Evolutionary conservation across 768 basidiomycete genomes (phyloP).

Genomic region (Xerocomellus dryophilus): DNA sequence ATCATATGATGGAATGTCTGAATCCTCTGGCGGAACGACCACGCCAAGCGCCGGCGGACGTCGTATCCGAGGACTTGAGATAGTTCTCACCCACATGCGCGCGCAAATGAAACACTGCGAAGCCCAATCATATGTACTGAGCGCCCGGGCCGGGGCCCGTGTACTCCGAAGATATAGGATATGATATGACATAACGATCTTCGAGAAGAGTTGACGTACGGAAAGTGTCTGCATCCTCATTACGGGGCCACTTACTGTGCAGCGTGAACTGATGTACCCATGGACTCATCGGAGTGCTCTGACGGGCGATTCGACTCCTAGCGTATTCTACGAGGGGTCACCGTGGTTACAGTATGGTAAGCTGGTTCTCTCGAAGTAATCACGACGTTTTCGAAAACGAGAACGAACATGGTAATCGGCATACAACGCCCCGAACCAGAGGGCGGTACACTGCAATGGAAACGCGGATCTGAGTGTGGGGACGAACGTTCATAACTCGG

Average conservation of each 20-base stretch:
- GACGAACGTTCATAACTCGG: neutral
- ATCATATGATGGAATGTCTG: too few relatives aligned
- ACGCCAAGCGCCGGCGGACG: too few relatives aligned
- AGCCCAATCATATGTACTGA: neutral
- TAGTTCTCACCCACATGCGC: neutral
- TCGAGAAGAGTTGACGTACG: neutral
- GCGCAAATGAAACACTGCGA: slow-evolving; percentile 22
- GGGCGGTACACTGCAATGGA: neutral
- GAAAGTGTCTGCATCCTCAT: neutral
- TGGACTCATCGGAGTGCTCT: slow-evolving; percentile 1
- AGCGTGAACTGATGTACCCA: neutral
- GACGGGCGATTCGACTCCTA: neutral
- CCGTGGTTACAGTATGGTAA: slow-evolving; percentile 21
- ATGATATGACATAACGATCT: neutral
- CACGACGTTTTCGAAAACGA: neutral
- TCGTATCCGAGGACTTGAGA: slow-evolving; percentile 19
- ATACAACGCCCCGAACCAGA: neutral
- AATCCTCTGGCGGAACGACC: too few relatives aligned
- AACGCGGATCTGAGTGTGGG: neutral
- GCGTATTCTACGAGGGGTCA: neutral
- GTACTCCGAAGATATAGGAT: slow-evolving; percentile 8
- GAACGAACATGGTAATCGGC: neutral
- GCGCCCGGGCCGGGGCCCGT: neutral
- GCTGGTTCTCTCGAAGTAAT: neutral
- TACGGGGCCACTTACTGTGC: neutral